Conservation (phyloP, 176 grass and related monocot genomes). For the Eleusine coracana region DNA sequence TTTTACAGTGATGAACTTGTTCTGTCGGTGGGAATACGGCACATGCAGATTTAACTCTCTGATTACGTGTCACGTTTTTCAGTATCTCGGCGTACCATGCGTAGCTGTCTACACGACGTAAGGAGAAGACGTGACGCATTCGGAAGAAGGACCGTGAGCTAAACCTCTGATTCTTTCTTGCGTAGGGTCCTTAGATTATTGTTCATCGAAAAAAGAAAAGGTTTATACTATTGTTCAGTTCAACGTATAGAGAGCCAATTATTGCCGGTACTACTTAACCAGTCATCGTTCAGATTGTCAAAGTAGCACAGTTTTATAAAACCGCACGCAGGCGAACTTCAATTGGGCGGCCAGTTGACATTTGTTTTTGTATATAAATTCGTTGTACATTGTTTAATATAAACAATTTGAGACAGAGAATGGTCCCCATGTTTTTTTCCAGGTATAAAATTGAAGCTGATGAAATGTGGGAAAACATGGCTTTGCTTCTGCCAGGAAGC, state of each 20-base stretch:
- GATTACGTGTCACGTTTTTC: neutral
- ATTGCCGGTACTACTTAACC: neutral
- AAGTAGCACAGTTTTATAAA: slow-evolving; percentile 23
- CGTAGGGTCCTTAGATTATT: neutral
- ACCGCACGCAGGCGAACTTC: neutral
- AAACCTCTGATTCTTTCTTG: neutral
- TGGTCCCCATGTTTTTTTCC: neutral
- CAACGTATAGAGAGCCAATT: slow-evolving; percentile 2
- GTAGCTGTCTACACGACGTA: neutral
- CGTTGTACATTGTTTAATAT: neutral
- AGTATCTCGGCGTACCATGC: neutral
- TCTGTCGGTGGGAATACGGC: neutral
- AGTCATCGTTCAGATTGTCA: slow-evolving; percentile 10
- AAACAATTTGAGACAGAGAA: neutral
- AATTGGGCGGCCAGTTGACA: slow-evolving; percentile 36
- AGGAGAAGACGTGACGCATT: slow-evolving; percentile 11
- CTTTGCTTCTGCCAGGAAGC: slow-evolving; percentile 31
- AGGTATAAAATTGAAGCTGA: neutral
- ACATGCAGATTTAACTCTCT: neutral
- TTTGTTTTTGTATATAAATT: slow-evolving; percentile 18
- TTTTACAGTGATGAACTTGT: neutral
- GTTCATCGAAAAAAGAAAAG: no score
- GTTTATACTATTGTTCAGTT: neutral
- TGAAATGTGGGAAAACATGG: neutral
- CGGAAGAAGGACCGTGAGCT: slow-evolving; percentile 4